Percentiles rank a stretch among this genome's conserved stretches.
Conservation (phyloP, 1,139 yeast species). For the Taphrina pruni region DNA sequence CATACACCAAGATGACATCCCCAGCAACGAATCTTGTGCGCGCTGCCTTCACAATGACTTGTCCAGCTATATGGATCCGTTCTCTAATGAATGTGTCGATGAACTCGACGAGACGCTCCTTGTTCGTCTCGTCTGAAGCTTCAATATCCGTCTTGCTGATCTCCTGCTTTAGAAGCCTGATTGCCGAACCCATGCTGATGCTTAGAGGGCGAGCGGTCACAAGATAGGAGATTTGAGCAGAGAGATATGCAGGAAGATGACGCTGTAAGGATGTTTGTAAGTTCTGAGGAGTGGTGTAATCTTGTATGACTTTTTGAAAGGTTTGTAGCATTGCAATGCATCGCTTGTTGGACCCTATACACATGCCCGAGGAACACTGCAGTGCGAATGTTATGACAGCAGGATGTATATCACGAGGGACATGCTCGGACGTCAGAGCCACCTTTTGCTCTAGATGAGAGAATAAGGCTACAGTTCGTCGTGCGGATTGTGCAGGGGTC, state of each 20-base stretch:
- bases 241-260: conserved; percentile 82
- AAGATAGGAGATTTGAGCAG: conserved; percentile 93
- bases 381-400: conserved; percentile 77
- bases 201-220: conserved; percentile 91
- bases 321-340: conserved; percentile 84
- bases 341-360: conserved; percentile 89
- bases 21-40: conserved; percentile 76
- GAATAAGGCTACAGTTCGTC: conserved; percentile 59
- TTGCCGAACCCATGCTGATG: conserved; percentile 96
- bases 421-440: conserved; percentile 49
- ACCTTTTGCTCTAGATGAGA: conserved; percentile 77
- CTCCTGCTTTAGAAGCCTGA: conserved; percentile 94
- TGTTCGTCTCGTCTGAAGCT: conserved; percentile 74
- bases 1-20: conserved; percentile 83
- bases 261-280: conserved; percentile 72
- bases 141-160: conserved; percentile 76
- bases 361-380: conserved; percentile 78
- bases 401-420: conserved; percentile 78
- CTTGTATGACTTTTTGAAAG: conserved; percentile 77
- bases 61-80: conserved; percentile 81
- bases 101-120: conserved; percentile 64
- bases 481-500: not conserved
- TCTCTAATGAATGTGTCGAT: conserved; percentile 85
- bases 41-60: conserved; percentile 81
- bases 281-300: conserved; percentile 83